phyloP scores from a whole-genome alignment of 352 stramenopile species.

The Aphanomyces invadans region DNA sequence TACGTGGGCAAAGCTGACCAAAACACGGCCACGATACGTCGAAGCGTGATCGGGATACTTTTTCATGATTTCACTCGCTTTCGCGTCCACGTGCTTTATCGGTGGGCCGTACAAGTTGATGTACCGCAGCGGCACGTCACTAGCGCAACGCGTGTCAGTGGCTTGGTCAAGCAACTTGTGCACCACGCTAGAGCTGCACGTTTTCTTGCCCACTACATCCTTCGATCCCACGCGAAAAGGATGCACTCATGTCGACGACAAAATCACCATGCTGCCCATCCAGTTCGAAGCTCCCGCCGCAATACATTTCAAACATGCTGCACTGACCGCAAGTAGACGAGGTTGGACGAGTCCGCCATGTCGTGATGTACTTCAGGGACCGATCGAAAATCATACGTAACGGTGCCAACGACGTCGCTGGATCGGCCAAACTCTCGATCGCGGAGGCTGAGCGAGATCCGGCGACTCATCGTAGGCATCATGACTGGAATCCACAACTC shows the following conservation, averaged over 20 bases:
- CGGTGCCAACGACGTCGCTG: constrained; percentile 66
- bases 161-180: not conserved
- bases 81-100: constrained; percentile 43
- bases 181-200: too few relatives aligned
- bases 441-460: constrained; percentile 70
- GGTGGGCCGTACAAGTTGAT: constrained; percentile 84
- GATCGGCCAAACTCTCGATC: constrained; percentile 61
- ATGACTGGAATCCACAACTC: constrained; percentile 83
- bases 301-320: too few relatives aligned
- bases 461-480: constrained; percentile 55
- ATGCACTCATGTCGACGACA: too few relatives aligned
- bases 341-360: constrained; percentile 1
- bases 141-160: not conserved
- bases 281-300: too few relatives aligned
- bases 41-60: constrained; percentile 60
- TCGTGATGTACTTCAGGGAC: constrained; percentile 27
- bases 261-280: too few relatives aligned
- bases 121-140: constrained; percentile 45
- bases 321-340: not conserved
- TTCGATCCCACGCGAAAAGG: too few relatives aligned
- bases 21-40: constrained; percentile 67
- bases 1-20: constrained; percentile 69
- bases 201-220: too few relatives aligned
- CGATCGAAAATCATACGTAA: constrained; percentile 62
- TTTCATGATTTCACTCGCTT: constrained; percentile 42